Evolutionary conservation across 345 rosid species (phyloP), one percentile per base, ranked within the genome.

Genomic region (Salix udensis): DNA sequence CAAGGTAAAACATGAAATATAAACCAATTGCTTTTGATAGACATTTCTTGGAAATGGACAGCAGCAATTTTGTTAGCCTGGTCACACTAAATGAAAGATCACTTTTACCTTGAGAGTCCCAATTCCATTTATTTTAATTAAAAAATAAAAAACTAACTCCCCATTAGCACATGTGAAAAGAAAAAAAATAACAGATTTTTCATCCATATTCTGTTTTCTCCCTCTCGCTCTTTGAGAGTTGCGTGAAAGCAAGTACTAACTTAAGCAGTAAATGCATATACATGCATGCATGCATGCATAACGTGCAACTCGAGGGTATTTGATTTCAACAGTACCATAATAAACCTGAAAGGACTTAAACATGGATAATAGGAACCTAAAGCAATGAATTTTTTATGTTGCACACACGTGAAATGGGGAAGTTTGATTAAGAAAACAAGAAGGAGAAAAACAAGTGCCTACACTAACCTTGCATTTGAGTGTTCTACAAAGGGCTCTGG

Each of bases 381-480:
- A 69, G 72, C 72, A 19, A 31, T 11, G 65, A 30, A 13, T 40
- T 31, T 31, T 40, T 7, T 21, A 21, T 4, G 36, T n/a, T 39
- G 46, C 30, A 31, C 39, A 44, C 31, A n/a, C 3, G 15, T 44
- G 7, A 40, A 1, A 68, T 31, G 13, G 15, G 18, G 62, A 21
- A 7, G 7, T 9, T 21, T 21, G n/a, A 76, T 14, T 21, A 37
- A 70, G 30, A 70, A 42, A 23, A 13, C 8, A 23, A 6, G 53
- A 9, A 75, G 16, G 36, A 52, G 65, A 21, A 23, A 2, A 65
- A 65, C 23, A n/a, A 65, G 7, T 24, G 10, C 24, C 67, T 40
- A 23, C 2, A 77, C 70, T 81, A 68, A 83, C 86, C 83, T 76
- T 3, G 14, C 61, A 60, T 4, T 67, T 14, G 58, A 72, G 79